phyloP scores from a whole-genome alignment of 1,139 yeast species.

The Protomyces inouyei region DNA sequence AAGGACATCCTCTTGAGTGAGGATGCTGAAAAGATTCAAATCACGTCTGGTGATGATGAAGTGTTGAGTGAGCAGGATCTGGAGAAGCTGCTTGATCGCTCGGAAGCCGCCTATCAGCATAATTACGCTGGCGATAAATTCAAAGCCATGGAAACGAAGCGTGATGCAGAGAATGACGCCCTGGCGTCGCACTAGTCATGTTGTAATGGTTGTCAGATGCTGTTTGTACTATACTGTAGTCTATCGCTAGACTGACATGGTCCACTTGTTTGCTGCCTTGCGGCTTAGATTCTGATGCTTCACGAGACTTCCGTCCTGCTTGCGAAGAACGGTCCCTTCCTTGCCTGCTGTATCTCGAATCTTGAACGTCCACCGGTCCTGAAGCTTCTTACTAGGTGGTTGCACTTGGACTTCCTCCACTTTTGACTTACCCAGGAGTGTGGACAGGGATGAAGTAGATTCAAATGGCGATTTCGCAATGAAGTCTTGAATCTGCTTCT shows the following conservation, averaged over 20 bases:
- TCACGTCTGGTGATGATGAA: constrained; percentile 31
- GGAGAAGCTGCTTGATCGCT: constrained; percentile 32
- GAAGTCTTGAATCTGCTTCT: constrained; percentile 4
- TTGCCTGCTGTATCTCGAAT: neutral
- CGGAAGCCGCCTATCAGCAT: constrained; percentile 18
- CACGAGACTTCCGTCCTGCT: neutral
- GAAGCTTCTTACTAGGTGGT: neutral
- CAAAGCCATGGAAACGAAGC: constrained; percentile 15
- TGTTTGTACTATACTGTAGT: neutral
- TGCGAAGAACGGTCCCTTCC: neutral
- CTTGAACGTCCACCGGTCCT: neutral
- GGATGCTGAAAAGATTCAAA: constrained; percentile 31
- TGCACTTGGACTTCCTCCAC: neutral
- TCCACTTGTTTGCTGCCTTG: neutral
- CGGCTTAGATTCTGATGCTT: neutral
- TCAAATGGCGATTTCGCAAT: constrained; percentile 2
- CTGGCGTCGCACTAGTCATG: constrained; percentile 1
- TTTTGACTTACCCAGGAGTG: neutral
- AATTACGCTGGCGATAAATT: constrained; percentile 6
- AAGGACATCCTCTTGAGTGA: constrained; percentile 30
- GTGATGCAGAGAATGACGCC: constrained; percentile 17
- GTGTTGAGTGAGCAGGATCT: constrained; percentile 34
- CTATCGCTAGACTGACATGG: neutral
- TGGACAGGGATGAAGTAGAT: neutral
- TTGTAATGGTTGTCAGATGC: neutral